phyloP scores from a whole-genome alignment of 78 protist genomes.

The Guillardia theta region DNA sequence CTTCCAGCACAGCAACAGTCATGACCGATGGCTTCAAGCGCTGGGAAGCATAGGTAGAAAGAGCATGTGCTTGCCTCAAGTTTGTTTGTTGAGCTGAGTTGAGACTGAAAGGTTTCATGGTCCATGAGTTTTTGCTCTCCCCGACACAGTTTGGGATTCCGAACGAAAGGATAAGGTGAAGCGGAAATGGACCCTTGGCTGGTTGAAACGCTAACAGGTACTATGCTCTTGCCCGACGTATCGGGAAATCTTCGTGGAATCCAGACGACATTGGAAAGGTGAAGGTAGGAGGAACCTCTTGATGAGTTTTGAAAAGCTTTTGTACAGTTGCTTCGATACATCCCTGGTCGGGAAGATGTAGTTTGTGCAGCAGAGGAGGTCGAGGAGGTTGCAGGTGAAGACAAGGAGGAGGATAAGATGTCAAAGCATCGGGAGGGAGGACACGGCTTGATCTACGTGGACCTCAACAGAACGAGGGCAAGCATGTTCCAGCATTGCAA shows the following conservation, averaged over 20 bases:
- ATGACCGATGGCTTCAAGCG: neutral
- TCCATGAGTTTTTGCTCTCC: neutral
- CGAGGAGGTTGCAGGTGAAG: neutral
- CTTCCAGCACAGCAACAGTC: neutral
- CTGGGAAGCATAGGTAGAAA: neutral
- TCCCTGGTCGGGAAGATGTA: neutral
- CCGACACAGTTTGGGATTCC: neutral
- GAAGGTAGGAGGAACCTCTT: too few species aligned
- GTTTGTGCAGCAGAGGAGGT: neutral
- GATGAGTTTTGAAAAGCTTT: too few species aligned
- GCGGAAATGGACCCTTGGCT: too few species aligned
- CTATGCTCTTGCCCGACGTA: too few species aligned
- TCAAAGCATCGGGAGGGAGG: neutral
- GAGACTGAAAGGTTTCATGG: neutral
- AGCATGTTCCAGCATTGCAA: neutral
- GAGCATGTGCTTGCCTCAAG: too few species aligned
- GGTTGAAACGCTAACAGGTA: too few species aligned
- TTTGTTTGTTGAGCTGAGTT: too few species aligned
- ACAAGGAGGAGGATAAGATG: neutral
- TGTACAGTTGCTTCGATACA: too few species aligned
- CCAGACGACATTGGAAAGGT: too few species aligned
- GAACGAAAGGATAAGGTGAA: neutral
- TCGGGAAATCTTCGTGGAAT: too few species aligned
- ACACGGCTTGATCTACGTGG: neutral
- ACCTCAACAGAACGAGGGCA: neutral